phyloP scores from a whole-genome alignment of 106 monocot genomes.

The Apostasia ramifera region DNA sequence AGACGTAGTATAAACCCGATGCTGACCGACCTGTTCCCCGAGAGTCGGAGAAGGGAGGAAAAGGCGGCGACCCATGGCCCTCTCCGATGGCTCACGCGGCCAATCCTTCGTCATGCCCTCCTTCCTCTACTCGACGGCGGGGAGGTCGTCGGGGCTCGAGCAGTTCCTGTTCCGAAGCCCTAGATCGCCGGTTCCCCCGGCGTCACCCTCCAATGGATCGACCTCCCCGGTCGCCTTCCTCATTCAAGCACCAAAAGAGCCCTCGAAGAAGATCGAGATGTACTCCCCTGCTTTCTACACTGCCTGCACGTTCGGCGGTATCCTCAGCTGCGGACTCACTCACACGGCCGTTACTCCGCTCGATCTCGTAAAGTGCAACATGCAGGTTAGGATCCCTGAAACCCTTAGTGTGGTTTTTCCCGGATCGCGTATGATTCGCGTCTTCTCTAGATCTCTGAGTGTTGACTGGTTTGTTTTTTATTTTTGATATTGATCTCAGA shows the following conservation, averaged over 20 bases:
- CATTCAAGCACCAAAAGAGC: slow-evolving; percentile 35
- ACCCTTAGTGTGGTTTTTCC: neutral
- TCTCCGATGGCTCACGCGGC: slow-evolving; percentile 1
- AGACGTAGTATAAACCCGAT: neutral
- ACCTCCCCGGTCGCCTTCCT: slow-evolving; percentile 11
- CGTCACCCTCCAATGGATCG: neutral
- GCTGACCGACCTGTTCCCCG: neutral
- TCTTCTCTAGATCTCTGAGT: neutral
- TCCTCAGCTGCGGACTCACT: slow-evolving; percentile 59
- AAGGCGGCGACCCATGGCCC: neutral
- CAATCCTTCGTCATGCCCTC: neutral
- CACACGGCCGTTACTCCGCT: slow-evolving; percentile 69
- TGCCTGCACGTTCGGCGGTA: slow-evolving; percentile 55
- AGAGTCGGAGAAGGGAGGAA: neutral
- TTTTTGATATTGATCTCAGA: neutral
- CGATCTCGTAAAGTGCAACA: slow-evolving; percentile 78
- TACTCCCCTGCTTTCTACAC: slow-evolving; percentile 54
- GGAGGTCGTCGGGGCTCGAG: neutral
- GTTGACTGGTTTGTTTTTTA: neutral
- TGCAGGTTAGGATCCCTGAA: slow-evolving; percentile 38
- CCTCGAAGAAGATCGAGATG: slow-evolving; percentile 39
- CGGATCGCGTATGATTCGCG: too few relatives aligned
- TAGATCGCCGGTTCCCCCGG: slow-evolving; percentile 3
- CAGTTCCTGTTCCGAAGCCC: slow-evolving; percentile 11
- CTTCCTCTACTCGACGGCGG: neutral